Percentiles rank a stretch among this genome's conserved stretches.
Evolutionary conservation across 495 filamentous ascomycete species (phyloP).

Genomic region (Penicillium arizonense): DNA sequence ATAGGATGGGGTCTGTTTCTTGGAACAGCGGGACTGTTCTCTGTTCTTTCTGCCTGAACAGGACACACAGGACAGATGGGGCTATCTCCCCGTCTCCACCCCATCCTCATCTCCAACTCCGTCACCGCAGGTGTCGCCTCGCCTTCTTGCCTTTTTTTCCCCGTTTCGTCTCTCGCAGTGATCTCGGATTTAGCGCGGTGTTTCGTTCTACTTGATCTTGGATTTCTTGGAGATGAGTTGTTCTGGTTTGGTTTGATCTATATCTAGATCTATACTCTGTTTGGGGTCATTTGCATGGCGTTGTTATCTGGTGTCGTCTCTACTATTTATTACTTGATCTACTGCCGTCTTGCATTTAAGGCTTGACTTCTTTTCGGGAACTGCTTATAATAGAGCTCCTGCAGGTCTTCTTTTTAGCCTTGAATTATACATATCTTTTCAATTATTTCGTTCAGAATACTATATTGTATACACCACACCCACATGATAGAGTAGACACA

Average conservation of each 20-base stretch:
- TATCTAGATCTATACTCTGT: conserved; percentile 15
- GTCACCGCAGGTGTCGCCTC: background rate
- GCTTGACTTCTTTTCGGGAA: conserved; percentile 4
- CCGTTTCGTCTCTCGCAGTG: background rate
- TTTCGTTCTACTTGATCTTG: conserved; percentile 18
- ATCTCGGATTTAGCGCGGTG: conserved; percentile 32
- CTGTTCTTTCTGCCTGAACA: background rate
- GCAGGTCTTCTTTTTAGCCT: conserved; percentile 17
- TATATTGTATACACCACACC: no score
- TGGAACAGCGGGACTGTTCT: background rate
- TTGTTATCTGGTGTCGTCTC: conserved; percentile 5
- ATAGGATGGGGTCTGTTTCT: no score
- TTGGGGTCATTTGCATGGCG: conserved; percentile 24
- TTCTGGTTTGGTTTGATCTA: conserved; percentile 10
- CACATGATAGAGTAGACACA: no score
- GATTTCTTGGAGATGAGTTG: conserved; percentile 1
- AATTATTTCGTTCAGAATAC: background rate
- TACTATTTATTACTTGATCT: background rate
- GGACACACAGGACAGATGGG: background rate
- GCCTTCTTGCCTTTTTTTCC: background rate
- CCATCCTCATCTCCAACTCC: conserved; percentile 2
- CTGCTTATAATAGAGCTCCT: conserved; percentile 17
- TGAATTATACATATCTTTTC: conserved; percentile 3
- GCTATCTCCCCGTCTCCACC: background rate
- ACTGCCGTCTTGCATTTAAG: conserved; percentile 2